phyloP scores from a whole-genome alignment of 306 rosid species.

The Ormosia semicastrata region DNA sequence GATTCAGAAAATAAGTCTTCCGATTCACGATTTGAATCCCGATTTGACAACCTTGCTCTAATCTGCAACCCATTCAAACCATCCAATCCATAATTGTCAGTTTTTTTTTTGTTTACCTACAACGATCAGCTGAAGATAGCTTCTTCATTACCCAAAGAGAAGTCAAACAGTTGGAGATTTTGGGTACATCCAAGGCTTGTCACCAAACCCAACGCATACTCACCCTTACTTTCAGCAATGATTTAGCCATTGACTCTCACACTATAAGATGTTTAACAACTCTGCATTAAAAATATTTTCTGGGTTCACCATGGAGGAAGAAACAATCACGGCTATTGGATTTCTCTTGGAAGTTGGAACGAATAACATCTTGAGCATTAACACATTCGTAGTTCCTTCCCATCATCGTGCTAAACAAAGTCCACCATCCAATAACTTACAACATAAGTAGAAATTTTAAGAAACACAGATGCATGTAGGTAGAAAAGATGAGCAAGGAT shows the following conservation, averaged over 20 bases:
- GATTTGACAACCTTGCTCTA: too few species aligned
- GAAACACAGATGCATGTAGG: background rate
- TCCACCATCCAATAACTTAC: background rate
- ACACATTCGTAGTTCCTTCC: background rate
- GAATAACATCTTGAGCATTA: background rate
- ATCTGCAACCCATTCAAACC: background rate
- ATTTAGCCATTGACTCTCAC: background rate
- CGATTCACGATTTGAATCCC: too few species aligned
- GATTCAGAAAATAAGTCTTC: too few species aligned
- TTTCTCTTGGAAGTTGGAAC: background rate
- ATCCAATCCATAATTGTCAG: background rate
- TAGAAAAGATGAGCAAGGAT: background rate
- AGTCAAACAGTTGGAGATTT: background rate
- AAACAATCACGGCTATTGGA: background rate
- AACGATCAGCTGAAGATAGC: background rate
- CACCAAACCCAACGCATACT: background rate
- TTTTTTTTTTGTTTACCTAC: background rate
- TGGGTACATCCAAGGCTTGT: background rate
- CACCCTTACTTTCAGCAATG: background rate
- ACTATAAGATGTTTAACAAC: background rate
- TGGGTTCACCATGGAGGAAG: background rate
- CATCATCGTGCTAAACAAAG: conserved; percentile 2
- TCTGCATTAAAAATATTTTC: background rate
- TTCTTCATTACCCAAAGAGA: background rate
- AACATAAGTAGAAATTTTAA: background rate